Evolutionary conservation across 2,329 filamentous ascomycete genomes (phyloP), one percentile per base, ranked within the genome.

Genomic region (Simplicillium sp.): DNA sequence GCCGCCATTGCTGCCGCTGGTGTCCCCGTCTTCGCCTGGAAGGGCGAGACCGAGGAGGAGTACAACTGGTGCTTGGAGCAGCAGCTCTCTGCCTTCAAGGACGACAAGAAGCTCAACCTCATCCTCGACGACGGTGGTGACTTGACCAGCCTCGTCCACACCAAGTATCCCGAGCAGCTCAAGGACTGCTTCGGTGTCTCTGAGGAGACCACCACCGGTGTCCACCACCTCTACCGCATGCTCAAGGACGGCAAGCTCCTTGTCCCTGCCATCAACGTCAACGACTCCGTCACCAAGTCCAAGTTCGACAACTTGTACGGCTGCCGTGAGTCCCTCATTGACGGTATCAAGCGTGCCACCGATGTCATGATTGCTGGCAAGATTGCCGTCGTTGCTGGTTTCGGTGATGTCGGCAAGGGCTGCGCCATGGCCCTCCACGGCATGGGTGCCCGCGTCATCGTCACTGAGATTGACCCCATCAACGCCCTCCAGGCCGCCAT

Each of bases 291-390:
- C 64, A 98, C 92, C 70, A 98, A 97, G 84, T 95, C 88, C 73
- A 98, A 98, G 81, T 98, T 98, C 67, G 92, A 97, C 81, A 98
- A 98, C 83, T 75, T 97, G 53, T 98, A 97, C 80, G 90, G 92
- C 63, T 97, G 92, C 87, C 84, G 88, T 66, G 92, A 97, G 77
- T 96, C 90, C 50, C 84, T 98, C 58, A 82, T 98, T 60, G 92
- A 98, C 68, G 92, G 92, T 67, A 97, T 98, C 82, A 98, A 97
- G 86, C 90, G 90, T 75, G 90, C 92, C 58, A 98, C 92, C 68
- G 90, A 98, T 75, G 92, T 97, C 70, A 98, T 98, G 92, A 90
- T 97, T 77, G 92, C 92, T 62, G 92, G 92, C 68, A 97, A 98
- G 84, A 81, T 96, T 59, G 88, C 87, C 53, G 89, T 97, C 54